Percentiles rank a stretch among this genome's conserved stretches.
phyloP scores from a whole-genome alignment of 2,329 filamentous ascomycete species.

The Lachnellula suecica region DNA sequence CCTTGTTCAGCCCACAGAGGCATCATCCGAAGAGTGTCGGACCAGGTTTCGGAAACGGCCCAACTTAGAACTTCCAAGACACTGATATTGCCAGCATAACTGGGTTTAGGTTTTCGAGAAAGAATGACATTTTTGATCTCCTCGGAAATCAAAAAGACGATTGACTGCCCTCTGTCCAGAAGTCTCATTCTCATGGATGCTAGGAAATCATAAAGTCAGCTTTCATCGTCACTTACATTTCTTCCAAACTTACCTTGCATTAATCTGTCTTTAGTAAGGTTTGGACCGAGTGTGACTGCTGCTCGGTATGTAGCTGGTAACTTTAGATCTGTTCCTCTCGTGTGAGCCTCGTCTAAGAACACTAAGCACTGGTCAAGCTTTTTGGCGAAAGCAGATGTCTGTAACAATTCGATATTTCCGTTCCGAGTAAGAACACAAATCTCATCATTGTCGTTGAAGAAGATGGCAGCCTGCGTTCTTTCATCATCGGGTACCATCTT shows the following conservation, averaged over 20 bases:
- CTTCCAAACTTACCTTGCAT: slow-evolving; percentile 58
- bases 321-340: slow-evolving; percentile 66
- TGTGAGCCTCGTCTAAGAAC: slow-evolving; percentile 71
- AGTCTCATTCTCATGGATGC: slow-evolving; percentile 71
- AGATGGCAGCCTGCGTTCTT: slow-evolving; percentile 50
- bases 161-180: slow-evolving; percentile 64
- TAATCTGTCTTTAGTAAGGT: slow-evolving; percentile 66
- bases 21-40: slow-evolving; percentile 46
- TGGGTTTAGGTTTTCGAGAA: slow-evolving; percentile 13
- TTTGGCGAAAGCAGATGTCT: slow-evolving; percentile 55
- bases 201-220: slow-evolving; percentile 30
- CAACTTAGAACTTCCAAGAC: slow-evolving; percentile 58
- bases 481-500: slow-evolving; percentile 9
- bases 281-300: slow-evolving; percentile 64
- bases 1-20: slow-evolving; percentile 64
- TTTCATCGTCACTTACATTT: neutral
- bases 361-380: slow-evolving; percentile 61
- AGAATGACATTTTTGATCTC: slow-evolving; percentile 59
- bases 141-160: slow-evolving; percentile 57
- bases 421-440: slow-evolving; percentile 50
- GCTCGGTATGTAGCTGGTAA: slow-evolving; percentile 59
- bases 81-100: slow-evolving; percentile 36
- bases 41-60: slow-evolving; percentile 57
- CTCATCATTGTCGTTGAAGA: slow-evolving; percentile 55
- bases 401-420: slow-evolving; percentile 47